Evolutionary conservation across 768 basidiomycete species (phyloP).

Genomic region (Tulasnella sp.): DNA sequence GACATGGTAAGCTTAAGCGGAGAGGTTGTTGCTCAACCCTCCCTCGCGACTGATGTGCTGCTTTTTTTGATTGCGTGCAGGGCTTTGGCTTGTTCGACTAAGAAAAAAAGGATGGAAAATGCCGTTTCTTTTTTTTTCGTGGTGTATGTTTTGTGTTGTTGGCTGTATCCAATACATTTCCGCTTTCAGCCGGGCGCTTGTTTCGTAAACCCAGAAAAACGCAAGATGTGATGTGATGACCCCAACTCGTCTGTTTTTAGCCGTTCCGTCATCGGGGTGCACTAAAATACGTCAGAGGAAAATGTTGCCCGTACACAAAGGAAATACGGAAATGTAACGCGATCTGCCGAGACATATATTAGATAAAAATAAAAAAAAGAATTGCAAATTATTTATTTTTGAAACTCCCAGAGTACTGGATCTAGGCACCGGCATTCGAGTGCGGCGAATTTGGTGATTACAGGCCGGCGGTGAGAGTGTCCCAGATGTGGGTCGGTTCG

Average conservation of each 20-base stretch:
- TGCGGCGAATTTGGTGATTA: slow-evolving; percentile 15
- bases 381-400: slow-evolving; percentile 14
- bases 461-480: slow-evolving; percentile 12
- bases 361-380: not conserved
- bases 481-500: not conserved
- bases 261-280: not conserved
- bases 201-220: not conserved
- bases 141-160: not conserved
- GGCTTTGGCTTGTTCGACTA: slow-evolving; percentile 97
- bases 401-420: not conserved
- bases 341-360: not conserved
- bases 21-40: not conserved
- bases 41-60: not conserved
- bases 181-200: not conserved
- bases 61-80: slow-evolving; percentile 16
- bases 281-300: not conserved
- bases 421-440: slow-evolving; percentile 10
- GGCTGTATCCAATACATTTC: slow-evolving; percentile 3
- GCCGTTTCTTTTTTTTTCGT: not conserved
- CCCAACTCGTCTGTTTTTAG: not conserved
- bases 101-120: slow-evolving; percentile 30
- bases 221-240: not conserved
- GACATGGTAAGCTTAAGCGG: slow-evolving; percentile 63
- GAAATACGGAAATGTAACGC: not conserved
- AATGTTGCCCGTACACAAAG: not conserved